Evolutionary conservation across 2,329 filamentous ascomycete genomes (phyloP).

Genomic region (Stromatinia cepivora): DNA sequence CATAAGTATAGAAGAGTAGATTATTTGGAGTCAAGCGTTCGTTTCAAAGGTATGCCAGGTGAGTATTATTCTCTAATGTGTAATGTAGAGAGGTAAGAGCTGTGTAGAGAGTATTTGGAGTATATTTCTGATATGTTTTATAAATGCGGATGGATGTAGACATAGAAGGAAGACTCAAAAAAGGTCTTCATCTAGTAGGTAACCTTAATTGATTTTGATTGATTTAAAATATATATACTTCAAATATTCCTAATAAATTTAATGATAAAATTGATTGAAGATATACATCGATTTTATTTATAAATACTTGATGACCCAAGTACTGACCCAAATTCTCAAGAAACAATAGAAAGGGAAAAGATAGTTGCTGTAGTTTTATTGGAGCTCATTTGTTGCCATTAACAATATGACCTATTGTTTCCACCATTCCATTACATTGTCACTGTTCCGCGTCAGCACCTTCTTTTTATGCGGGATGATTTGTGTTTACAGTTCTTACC

Average conservation of each 20-base stretch:
- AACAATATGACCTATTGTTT: neutral
- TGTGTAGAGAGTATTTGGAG: neutral
- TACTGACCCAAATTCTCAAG: neutral
- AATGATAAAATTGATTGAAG: neutral
- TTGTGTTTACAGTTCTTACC: neutral
- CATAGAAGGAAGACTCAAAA: neutral
- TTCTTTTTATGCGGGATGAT: neutral
- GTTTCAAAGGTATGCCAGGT: neutral
- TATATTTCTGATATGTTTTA: neutral
- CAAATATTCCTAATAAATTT: too few relatives aligned
- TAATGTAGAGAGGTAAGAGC: neutral
- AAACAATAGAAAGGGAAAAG: neutral
- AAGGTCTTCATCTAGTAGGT: neutral
- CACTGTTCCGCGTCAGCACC: neutral
- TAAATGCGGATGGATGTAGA: neutral
- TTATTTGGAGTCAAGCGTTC: neutral
- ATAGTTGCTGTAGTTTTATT: neutral
- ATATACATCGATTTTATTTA: neutral
- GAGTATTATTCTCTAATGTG: neutral
- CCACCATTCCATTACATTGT: neutral
- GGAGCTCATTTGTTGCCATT: neutral
- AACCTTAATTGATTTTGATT: too few relatives aligned
- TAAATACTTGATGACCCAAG: neutral
- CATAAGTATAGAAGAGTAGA: neutral
- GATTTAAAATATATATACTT: neutral